phyloP scores from a whole-genome alignment of 176 grass and related monocot species.

The Chrysopogon serrulatus region DNA sequence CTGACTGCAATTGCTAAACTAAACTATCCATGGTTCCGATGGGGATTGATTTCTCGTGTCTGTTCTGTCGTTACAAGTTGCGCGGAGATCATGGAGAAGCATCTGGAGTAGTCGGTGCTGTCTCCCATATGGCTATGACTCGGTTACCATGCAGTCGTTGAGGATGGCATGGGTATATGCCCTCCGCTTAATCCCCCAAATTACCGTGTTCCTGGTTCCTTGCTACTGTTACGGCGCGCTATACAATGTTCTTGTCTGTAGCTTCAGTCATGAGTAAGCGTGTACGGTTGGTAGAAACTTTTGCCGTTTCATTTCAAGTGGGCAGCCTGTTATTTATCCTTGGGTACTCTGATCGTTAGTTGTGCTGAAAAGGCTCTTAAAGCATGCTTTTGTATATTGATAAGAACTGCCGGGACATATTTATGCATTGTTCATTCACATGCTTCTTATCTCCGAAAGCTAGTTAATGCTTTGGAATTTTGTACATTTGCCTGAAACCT shows the following conservation, averaged over 20 bases:
- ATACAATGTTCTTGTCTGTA: not conserved
- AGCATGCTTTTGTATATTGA: not conserved
- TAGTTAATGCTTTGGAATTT: not conserved
- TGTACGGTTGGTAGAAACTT: not conserved
- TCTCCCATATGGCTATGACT: slow-evolving; percentile 76
- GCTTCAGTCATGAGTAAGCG: not conserved
- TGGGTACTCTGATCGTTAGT: not conserved
- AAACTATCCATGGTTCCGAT: not conserved
- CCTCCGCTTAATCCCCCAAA: not conserved
- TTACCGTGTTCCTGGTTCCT: not conserved
- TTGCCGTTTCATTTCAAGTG: not conserved
- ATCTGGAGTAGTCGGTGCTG: slow-evolving; percentile 48
- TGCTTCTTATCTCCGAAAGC: not conserved
- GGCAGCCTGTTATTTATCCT: not conserved
- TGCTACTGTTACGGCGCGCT: not conserved
- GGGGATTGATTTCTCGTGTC: not conserved
- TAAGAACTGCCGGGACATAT: not conserved
- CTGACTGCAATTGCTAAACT: not conserved
- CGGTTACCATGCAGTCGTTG: slow-evolving; percentile 67
- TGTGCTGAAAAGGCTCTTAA: not conserved
- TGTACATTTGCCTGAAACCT: too few relatives aligned
- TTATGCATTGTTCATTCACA: not conserved
- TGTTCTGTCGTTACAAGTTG: slow-evolving; percentile 42
- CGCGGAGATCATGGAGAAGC: slow-evolving; percentile 68
- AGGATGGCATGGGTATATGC: slow-evolving; percentile 89